Base-by-base conservation (phyloP, 129 eudicot species). In the Centella asiatica region DNA sequence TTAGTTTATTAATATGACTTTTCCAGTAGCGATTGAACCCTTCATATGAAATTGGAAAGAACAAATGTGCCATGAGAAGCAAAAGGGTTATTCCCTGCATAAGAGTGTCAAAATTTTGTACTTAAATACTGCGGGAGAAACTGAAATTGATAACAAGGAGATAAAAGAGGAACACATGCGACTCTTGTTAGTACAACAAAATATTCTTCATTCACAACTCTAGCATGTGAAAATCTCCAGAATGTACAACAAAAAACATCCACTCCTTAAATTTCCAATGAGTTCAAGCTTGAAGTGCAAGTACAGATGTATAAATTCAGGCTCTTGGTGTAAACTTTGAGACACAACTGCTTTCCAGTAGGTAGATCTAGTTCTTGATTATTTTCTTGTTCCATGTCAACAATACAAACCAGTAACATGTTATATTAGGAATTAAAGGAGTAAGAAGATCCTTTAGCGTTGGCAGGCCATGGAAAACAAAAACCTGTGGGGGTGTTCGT, bases 31-130 rank as follows among this genome's bases (percentile, higher is more conserved):
- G 78, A 27, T n/a, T 14, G 44, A 42, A 17, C 66, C 96, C 95
- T 84, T 87, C 95, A 72, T 77, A 92, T 59, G 84, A 49, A 44
- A 92, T 56, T 54, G 98, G 98, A 76, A 77, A 87, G 34, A 87
- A 62, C 34, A 78, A 73, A 73, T 87, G 90, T 27, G 80, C 83
- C 59, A 64, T 44, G 42, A 92, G 95, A 77, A 92, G 61, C 27
- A 78, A n/a, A 44, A 84, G 78, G 44, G 98, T 87, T 55, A 84
- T 64, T 22, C 74, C 88, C 98, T 92, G 88, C 84, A 71, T 57
- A 65, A 24, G 37, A 67, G 73, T 57, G 40, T 31, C 17, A 44
- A 57, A 29, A n/a, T 27, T 57, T n/a, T n/a, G n/a, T n/a, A n/a
- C n/a, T n/a, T n/a, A n/a, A n/a, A n/a, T n/a, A n/a, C n/a, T n/a